Percentiles rank a stretch among this genome's conserved stretches.
Evolutionary conservation across 768 basidiomycete genomes (phyloP).

Genomic region (Leccinum imitatum): DNA sequence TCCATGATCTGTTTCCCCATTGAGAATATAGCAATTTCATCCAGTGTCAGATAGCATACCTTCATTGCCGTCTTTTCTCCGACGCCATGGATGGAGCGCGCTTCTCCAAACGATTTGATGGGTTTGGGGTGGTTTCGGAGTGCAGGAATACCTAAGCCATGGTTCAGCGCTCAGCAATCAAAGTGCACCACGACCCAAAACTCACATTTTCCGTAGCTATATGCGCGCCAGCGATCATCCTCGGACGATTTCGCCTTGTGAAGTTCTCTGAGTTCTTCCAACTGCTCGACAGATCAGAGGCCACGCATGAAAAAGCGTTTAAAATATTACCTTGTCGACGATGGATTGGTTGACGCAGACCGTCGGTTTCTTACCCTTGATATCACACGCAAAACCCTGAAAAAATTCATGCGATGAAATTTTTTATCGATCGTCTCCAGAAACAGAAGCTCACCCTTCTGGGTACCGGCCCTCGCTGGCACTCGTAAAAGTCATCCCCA

Average conservation of each 20-base stretch:
- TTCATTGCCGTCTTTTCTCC: slow-evolving; percentile 78
- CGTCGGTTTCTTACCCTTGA: slow-evolving; percentile 35
- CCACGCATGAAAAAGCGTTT: neutral
- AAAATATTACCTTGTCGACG: slow-evolving; percentile 58
- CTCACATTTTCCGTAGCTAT: slow-evolving; percentile 66
- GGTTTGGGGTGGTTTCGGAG: slow-evolving; percentile 55
- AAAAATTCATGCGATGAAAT: neutral
- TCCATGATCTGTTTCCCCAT: slow-evolving; percentile 65
- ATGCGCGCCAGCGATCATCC: slow-evolving; percentile 68
- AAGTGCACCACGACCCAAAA: neutral
- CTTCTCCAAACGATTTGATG: slow-evolving; percentile 60
- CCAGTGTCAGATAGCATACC: slow-evolving; percentile 36
- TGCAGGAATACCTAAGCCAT: slow-evolving; percentile 53
- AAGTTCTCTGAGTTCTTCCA: slow-evolving; percentile 63
- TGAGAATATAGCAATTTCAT: neutral
- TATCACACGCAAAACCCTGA: slow-evolving; percentile 71
- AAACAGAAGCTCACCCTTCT: slow-evolving; percentile 30
- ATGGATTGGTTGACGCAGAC: slow-evolving; percentile 68
- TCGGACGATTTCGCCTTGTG: slow-evolving; percentile 59
- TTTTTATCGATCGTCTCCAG: neutral
- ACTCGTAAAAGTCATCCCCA: slow-evolving; percentile 23
- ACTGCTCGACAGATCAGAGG: slow-evolving; percentile 37
- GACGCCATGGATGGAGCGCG: slow-evolving; percentile 56
- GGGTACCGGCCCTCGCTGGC: slow-evolving; percentile 18
- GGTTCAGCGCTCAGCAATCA: slow-evolving; percentile 12